phyloP scores from a whole-genome alignment of 176 grass and related monocot species.

The Zoysia pacifica region DNA sequence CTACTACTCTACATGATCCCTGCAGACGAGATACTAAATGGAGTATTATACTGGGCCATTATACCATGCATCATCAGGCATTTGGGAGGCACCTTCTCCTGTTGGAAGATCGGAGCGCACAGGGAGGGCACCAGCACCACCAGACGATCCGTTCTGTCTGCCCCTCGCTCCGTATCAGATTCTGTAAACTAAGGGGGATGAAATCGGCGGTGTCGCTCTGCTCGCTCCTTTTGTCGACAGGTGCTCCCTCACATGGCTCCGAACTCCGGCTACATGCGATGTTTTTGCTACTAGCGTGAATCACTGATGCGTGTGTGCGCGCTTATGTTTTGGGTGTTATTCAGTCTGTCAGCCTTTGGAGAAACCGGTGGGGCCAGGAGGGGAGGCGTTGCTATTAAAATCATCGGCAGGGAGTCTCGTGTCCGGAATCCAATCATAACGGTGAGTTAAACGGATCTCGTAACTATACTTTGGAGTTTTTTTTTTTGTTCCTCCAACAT shows the following conservation, averaged over 20 bases:
- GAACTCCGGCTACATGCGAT: slow-evolving; percentile 37
- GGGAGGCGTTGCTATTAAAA: slow-evolving; percentile 6
- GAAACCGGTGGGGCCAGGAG: slow-evolving; percentile 49
- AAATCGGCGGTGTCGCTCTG: slow-evolving; percentile 58
- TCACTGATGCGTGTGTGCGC: slow-evolving; percentile 39
- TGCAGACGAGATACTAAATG: not conserved
- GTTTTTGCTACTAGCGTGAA: slow-evolving; percentile 6
- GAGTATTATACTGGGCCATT: slow-evolving; percentile 33
- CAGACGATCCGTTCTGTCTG: slow-evolving; percentile 18
- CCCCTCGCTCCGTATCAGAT: slow-evolving; percentile 51
- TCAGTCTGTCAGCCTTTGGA: slow-evolving; percentile 58
- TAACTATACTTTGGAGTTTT: slow-evolving; percentile 13
- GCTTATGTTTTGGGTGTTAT: slow-evolving; percentile 43
- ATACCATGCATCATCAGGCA: slow-evolving; percentile 38
- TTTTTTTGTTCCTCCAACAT: slow-evolving; percentile 4
- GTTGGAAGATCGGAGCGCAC: slow-evolving; percentile 38
- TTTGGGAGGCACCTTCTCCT: slow-evolving; percentile 46
- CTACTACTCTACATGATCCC: not conserved
- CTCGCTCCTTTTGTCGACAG: slow-evolving; percentile 65
- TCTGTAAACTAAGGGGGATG: slow-evolving; percentile 44
- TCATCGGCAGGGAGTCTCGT: slow-evolving; percentile 12
- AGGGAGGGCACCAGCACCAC: not conserved
- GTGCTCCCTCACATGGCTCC: slow-evolving; percentile 54
- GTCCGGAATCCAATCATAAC: slow-evolving; percentile 54
- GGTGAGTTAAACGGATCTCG: slow-evolving; percentile 47